A percentile compares a stretch with the other conserved stretches of the same genome.
Evolutionary conservation across 2,329 filamentous ascomycete species (phyloP).

Genomic region (Aschersonia sp.): DNA sequence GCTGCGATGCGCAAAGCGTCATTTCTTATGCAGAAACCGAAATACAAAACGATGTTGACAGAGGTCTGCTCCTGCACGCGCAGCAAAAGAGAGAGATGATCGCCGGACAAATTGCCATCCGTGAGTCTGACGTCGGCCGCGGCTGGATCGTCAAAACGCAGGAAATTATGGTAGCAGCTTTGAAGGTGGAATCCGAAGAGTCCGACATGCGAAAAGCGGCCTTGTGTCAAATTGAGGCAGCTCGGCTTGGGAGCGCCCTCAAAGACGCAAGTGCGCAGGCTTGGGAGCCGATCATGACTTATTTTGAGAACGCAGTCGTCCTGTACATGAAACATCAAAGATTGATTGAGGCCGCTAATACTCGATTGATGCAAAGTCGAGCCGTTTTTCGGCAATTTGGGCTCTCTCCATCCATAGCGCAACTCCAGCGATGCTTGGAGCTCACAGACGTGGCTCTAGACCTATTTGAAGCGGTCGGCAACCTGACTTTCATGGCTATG

Average conservation of each 20-base stretch:
- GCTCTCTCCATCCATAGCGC: not conserved
- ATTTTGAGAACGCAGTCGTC: not conserved
- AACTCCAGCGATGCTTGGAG: not conserved
- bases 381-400: not conserved
- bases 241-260: not conserved
- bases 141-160: not conserved
- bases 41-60: not conserved
- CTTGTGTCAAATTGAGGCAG: not conserved
- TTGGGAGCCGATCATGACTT: not conserved
- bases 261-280: not conserved
- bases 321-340: not conserved
- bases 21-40: not conserved
- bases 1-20: not conserved
- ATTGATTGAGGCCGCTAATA: not conserved
- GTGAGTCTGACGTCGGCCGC: not conserved
- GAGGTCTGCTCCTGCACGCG: not conserved
- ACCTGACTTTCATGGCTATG: not conserved
- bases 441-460: not conserved
- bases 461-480: not conserved
- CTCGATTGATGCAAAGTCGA: not conserved
- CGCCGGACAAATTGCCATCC: not conserved
- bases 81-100: not conserved
- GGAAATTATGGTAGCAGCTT: not conserved
- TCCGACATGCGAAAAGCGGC: not conserved
- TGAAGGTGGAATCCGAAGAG: not conserved